These are phyloP conservation scores for Aspergillus oerlinghausenensis DNA, from an alignment of 2,329 filamentous ascomycete species.

Conservation along the genomic window DNA sequence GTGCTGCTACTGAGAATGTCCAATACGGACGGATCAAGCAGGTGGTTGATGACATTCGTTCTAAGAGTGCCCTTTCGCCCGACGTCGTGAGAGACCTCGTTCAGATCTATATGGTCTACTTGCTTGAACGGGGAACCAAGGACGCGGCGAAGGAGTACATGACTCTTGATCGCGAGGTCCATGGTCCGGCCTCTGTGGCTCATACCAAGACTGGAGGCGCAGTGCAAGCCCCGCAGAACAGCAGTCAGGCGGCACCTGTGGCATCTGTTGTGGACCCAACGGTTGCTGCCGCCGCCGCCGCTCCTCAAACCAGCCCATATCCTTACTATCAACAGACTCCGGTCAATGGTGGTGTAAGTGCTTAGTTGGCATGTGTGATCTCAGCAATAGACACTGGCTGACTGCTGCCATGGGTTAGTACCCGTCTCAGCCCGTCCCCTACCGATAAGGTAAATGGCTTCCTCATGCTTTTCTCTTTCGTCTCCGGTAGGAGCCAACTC, in stretches of 20 bases:
- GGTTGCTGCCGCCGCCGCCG: slow-evolving; percentile 5
- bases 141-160: slow-evolving; percentile 84
- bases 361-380: slow-evolving; percentile 5
- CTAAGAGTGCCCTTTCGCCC: slow-evolving; percentile 65
- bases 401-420: neutral
- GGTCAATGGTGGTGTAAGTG: slow-evolving; percentile 22
- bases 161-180: slow-evolving; percentile 76
- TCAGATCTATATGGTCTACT: slow-evolving; percentile 73
- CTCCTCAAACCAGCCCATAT: slow-evolving; percentile 21
- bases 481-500: slow-evolving; percentile 12
- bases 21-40: slow-evolving; percentile 73
- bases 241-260: slow-evolving; percentile 13
- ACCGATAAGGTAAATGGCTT: slow-evolving; percentile 2
- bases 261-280: slow-evolving; percentile 7
- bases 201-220: slow-evolving; percentile 27
- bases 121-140: slow-evolving; percentile 77
- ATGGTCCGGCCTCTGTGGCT: slow-evolving; percentile 54
- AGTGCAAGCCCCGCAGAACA: slow-evolving; percentile 18
- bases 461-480: slow-evolving; percentile 6
- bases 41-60: slow-evolving; percentile 70
- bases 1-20: slow-evolving; percentile 56
- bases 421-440: neutral
- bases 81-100: slow-evolving; percentile 69
- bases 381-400: neutral
- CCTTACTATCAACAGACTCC: slow-evolving; percentile 29